Evolutionary conservation across 225 moss, liverwort and hornwort species (phyloP).

Genomic region (Physcomitrellopsis africana): DNA sequence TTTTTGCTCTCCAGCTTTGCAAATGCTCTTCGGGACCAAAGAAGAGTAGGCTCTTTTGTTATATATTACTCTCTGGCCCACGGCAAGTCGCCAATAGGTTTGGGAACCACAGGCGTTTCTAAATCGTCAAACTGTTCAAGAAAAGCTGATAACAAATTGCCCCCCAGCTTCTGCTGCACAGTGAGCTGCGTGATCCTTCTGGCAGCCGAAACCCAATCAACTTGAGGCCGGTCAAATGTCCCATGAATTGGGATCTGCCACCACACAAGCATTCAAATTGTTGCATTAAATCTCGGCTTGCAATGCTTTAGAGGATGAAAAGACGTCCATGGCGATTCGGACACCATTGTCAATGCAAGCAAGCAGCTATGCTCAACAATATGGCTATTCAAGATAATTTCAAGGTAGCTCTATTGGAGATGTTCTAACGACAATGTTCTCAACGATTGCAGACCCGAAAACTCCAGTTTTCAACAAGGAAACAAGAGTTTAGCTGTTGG

Average conservation of each 20-base stretch:
- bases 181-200: slow-evolving; percentile 78
- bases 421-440: not conserved
- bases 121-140: slow-evolving; percentile 42
- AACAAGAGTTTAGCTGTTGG: not conserved
- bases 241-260: slow-evolving; percentile 75
- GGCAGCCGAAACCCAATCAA: slow-evolving; percentile 80
- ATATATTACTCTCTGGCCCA: slow-evolving; percentile 35
- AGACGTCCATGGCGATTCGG: not conserved
- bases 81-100: slow-evolving; percentile 46
- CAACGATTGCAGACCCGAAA: not conserved
- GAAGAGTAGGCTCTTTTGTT: not conserved
- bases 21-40: not conserved
- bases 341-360: not conserved
- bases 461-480: not conserved
- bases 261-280: slow-evolving; percentile 13
- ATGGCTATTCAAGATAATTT: not conserved
- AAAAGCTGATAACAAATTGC: slow-evolving; percentile 44
- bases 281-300: not conserved
- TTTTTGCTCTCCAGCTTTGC: not conserved
- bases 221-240: slow-evolving; percentile 69
- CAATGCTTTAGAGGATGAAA: not conserved
- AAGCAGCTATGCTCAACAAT: not conserved
- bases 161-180: slow-evolving; percentile 53
- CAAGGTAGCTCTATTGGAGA: not conserved
- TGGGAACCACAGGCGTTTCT: slow-evolving; percentile 36